Base-by-base conservation (phyloP, 768 basidiomycete species). In the Phaeotremella fagi region DNA sequence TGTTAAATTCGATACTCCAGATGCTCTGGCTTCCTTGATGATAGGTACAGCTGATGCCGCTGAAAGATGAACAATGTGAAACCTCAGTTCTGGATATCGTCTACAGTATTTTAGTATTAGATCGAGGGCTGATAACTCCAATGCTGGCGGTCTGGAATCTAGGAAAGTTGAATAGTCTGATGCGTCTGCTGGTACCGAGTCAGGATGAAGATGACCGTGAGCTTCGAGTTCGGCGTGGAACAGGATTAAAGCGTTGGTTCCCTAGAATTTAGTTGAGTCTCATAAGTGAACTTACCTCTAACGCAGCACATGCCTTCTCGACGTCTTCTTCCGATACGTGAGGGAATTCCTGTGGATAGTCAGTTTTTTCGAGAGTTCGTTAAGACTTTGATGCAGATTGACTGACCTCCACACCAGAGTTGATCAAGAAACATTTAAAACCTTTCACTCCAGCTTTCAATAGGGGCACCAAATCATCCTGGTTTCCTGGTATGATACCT, bases 341-440 rank as follows among this genome's bases (percentile, higher is more conserved):
- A 3, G 92, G 94, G 71, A 99, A 98, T 78, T 99, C 91, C 90
- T 92, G 41, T 0, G 28, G 5, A 29, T 22, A 41, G 48, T 28
- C 31, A 45, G 20, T 25, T 16, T 18, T 12, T 43, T 16, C 48
- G 38, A 48, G 48, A 46, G 42, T 49, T 23, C 23, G 18, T n/a
- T 3, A 45, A 25, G 25, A 35, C 31, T 41, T 45, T 25, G 46
- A 45, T 28, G n/a, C n/a, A n/a, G n/a, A 25, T 25, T 18, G 5
- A 66, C 78, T 45, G 64, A 90, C 92, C 57, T 95, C 87, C 16
- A 98, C 92, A 23, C 95, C 94, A 65, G 90, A 94, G 60, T 94
- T 86, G 57, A 92, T 91, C 61, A 97, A 77, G 74, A 97, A 98
- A 71, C 91, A 95, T 73, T 98, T 97, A 80, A 97, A 97, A 0